A percentile compares a stretch with the other conserved stretches of the same genome.
phyloP scores from a whole-genome alignment of 495 filamentous ascomycete species.

The Penicillium robsamsonii region DNA sequence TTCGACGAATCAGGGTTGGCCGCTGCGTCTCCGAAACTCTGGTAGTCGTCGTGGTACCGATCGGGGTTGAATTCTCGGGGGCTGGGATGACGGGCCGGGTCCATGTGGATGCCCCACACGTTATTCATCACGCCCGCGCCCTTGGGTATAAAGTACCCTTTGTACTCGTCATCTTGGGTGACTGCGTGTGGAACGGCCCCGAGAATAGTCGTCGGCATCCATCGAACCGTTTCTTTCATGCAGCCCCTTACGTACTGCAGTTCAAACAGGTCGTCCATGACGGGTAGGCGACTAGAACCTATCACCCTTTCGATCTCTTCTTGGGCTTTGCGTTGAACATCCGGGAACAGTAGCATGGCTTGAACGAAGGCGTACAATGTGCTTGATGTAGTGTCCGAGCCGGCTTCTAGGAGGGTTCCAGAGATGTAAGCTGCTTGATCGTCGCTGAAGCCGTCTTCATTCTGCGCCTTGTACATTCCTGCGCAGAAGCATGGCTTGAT shows the following conservation, averaged over 20 bases:
- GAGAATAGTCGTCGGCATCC: constrained; percentile 40
- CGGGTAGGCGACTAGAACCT: constrained; percentile 22
- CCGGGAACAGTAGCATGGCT: constrained; percentile 43
- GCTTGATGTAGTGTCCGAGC: constrained; percentile 42
- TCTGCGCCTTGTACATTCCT: constrained; percentile 39
- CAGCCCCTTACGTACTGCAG: constrained; percentile 40
- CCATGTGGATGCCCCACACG: constrained; percentile 48
- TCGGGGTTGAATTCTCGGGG: constrained; percentile 56
- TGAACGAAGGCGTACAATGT: constrained; percentile 42
- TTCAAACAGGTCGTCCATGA: constrained; percentile 22
- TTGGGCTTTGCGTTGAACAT: constrained; percentile 50
- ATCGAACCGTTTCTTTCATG: constrained; percentile 43
- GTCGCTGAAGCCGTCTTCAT: constrained; percentile 27
- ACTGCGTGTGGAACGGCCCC: constrained; percentile 57
- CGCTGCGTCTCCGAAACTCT: constrained; percentile 34
- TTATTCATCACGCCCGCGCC: constrained; percentile 44
- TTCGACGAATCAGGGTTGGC: constrained; percentile 38
- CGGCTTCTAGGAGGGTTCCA: constrained; percentile 44
- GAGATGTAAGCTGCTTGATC: constrained; percentile 41
- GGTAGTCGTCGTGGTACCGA: constrained; percentile 39
- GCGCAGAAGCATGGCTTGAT: constrained; percentile 32
- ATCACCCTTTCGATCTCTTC: constrained; percentile 43
- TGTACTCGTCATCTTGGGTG: constrained; percentile 53
- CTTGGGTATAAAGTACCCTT: constrained; percentile 50
- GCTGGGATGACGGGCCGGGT: constrained; percentile 42